Base-by-base conservation (phyloP, 305 asterid species). In the Plantago coronopus region DNA sequence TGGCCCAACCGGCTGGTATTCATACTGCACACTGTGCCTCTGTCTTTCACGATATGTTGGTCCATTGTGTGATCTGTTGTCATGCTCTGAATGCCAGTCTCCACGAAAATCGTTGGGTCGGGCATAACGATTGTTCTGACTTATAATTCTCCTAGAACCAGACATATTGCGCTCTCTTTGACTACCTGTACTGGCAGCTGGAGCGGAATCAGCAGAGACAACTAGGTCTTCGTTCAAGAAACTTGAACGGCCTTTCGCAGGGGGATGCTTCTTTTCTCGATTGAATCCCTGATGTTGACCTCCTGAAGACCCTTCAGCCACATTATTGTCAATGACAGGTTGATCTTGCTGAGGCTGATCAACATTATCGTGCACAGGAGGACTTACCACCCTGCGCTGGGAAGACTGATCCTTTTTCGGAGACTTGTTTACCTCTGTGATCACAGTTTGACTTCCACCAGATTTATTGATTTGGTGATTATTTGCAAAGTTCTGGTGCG, bases 1-100 rank as follows among this genome's bases (percentile, higher is more conserved):
- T 17, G 80, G 80, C 51, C 88, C 95, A 11, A 87, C 94, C 1
- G 95, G 95, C 76, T 89, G 99, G 79, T 93, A 87, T 75, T 83
- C 96, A 73, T 71, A 82, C 54, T 87, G 95, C 66, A 38, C 55
- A 64, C 73, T 82, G 57, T 74, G 83, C 74, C 83, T 73, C 60
- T 59, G 94, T 61, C 87, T 84, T 50, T 83, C 96, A 48, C 80
- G 80, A 59, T 73, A 74, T 29, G 76, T 63, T 54, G 80, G 70
- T 31, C 23, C 17, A 50, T 72, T 71, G 59, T 74, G 75, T 44
- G 73, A 79, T 70, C 81, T 59, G 68, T 57, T 70, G 55, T 79
- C 88, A 49, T 75, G 78, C 60, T 73, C 85, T 16, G 77, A 57
- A 44, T 73, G 48, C 84, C 84, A 78, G 69, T 83, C 95, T 68